These are phyloP conservation scores for Termitomyces sp. DNA, from an alignment of 768 basidiomycete genomes.

Conservation along the genomic window DNA sequence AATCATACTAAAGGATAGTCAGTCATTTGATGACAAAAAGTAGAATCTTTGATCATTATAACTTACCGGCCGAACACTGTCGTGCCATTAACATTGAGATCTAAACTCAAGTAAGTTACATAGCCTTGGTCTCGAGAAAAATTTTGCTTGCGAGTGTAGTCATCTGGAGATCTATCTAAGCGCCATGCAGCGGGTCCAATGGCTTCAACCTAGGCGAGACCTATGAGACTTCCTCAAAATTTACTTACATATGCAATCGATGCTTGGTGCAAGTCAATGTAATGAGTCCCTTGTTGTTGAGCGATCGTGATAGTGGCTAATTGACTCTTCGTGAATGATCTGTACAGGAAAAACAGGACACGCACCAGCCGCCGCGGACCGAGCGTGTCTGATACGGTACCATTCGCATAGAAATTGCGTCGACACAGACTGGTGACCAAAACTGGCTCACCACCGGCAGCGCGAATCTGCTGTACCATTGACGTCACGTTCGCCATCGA, in stretches of 20 bases:
- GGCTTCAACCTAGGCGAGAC: constrained; percentile 23
- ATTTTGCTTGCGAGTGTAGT: constrained; percentile 27
- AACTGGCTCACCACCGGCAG: constrained; percentile 31
- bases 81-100: neutral
- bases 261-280: constrained; percentile 30
- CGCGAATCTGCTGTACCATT: constrained; percentile 32
- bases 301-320: constrained; percentile 29
- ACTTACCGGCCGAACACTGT: neutral
- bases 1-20: constrained; percentile 20
- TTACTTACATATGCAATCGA: constrained; percentile 27
- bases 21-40: neutral
- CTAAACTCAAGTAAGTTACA: neutral
- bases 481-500: constrained; percentile 37
- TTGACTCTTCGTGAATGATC: neutral
- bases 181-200: constrained; percentile 33
- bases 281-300: constrained; percentile 28
- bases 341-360: neutral
- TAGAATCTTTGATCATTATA: neutral
- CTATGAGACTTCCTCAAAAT: constrained; percentile 3
- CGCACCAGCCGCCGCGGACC: constrained; percentile 31
- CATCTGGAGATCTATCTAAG: constrained; percentile 31
- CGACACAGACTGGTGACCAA: constrained; percentile 35
- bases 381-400: constrained; percentile 28
- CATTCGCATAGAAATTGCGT: constrained; percentile 28
- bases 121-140: neutral